Evolutionary conservation across 2,329 filamentous ascomycete species (phyloP).

Genomic region (Ceratocystis eucalypticola): DNA sequence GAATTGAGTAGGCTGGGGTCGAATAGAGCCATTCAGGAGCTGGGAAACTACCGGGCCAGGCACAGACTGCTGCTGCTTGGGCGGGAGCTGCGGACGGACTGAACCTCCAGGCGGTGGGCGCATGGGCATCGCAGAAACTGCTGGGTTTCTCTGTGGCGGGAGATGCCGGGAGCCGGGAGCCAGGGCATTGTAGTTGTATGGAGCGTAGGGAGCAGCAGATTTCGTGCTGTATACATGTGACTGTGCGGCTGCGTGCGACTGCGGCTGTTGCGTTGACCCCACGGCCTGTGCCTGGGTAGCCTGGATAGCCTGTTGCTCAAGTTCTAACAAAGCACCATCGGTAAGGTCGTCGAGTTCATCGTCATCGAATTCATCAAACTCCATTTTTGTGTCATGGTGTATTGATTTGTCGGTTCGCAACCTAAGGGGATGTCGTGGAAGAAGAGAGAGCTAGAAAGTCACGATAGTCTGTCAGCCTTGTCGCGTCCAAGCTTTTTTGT

Average conservation of each 20-base stretch:
- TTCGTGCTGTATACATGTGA: too few species aligned
- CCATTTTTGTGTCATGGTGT: conserved; percentile 10
- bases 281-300: conserved; percentile 37
- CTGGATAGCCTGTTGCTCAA: conserved; percentile 50
- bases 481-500: not conserved
- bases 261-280: not conserved
- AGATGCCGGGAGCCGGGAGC: conserved; percentile 3
- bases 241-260: not conserved
- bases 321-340: conserved; percentile 43
- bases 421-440: not conserved
- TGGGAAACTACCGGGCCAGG: not conserved
- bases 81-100: conserved; percentile 14
- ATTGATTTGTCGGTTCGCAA: not conserved
- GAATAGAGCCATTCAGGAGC: conserved; percentile 10
- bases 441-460: not conserved
- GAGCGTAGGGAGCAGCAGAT: too few species aligned
- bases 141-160: not conserved
- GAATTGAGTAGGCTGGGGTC: conserved; percentile 23
- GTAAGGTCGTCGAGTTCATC: conserved; percentile 50
- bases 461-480: not conserved
- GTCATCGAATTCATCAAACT: conserved; percentile 28
- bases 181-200: conserved; percentile 4
- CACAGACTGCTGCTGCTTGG: conserved; percentile 19
- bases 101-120: conserved; percentile 1
- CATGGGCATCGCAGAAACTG: not conserved